Percentiles rank a stretch among this genome's conserved stretches.
Conservation (phyloP, 1,284 basidiomycete species). For the Pseudozyma sp. region DNA sequence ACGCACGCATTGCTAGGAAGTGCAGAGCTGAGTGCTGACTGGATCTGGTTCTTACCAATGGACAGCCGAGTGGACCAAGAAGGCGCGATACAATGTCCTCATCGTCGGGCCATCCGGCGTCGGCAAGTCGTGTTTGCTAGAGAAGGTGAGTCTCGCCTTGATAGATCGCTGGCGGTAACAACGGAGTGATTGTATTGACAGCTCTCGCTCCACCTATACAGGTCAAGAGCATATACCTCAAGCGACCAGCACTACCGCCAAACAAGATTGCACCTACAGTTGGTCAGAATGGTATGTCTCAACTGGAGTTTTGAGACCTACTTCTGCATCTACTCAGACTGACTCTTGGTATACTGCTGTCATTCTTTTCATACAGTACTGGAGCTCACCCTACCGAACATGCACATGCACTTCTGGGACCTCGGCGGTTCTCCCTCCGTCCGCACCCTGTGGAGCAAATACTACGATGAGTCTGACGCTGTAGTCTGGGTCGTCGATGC, state of each 20-base stretch:
- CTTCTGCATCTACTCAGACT: not conserved
- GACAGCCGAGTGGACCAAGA: constrained; percentile 49
- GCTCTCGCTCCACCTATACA: not conserved
- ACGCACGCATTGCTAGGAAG: not conserved
- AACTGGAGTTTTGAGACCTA: not conserved
- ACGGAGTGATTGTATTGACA: too few species aligned
- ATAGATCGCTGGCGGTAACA: not conserved
- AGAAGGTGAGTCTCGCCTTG: constrained; percentile 15
- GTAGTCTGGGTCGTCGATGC: constrained; percentile 56
- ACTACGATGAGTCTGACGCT: constrained; percentile 52
- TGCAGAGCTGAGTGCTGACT: not conserved
- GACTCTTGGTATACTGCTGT: not conserved
- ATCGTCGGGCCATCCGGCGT: constrained; percentile 50
- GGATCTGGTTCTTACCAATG: not conserved
- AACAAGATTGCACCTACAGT: constrained; percentile 53
- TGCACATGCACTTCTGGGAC: constrained; percentile 58
- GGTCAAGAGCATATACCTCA: constrained; percentile 43
- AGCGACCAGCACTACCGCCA: constrained; percentile 35
- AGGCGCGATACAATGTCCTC: constrained; percentile 50
- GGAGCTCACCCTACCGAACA: constrained; percentile 33
- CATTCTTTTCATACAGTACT: constrained; percentile 19
- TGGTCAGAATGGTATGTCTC: constrained; percentile 47
- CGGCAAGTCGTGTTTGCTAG: constrained; percentile 57
- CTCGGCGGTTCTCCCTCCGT: constrained; percentile 53
- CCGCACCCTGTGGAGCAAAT: constrained; percentile 55